phyloP scores from a whole-genome alignment of 805 yeast species.

The Myxozyma sirexii region DNA sequence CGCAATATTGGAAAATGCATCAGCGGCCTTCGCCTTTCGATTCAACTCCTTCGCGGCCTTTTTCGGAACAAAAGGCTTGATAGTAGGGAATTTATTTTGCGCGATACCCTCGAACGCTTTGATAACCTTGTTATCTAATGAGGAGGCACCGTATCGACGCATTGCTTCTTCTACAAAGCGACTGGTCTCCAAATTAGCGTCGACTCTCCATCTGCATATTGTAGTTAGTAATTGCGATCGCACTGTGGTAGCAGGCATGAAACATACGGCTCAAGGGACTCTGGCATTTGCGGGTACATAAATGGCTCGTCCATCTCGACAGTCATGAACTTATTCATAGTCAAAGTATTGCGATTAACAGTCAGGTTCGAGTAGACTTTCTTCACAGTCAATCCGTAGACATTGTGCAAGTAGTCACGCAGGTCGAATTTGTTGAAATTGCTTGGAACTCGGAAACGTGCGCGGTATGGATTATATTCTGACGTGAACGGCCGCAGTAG shows the following conservation, averaged over 20 bases:
- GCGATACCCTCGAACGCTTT: slow-evolving; percentile 53
- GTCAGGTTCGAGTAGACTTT: slow-evolving; percentile 66
- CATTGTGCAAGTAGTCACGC: slow-evolving; percentile 87
- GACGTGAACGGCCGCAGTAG: slow-evolving; percentile 67
- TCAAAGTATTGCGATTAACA: slow-evolving; percentile 51
- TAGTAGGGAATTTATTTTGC: slow-evolving; percentile 60
- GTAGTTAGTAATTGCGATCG: not conserved
- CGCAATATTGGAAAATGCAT: slow-evolving; percentile 1
- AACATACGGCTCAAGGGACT: slow-evolving; percentile 44
- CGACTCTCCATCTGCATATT: slow-evolving; percentile 26
- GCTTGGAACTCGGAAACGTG: slow-evolving; percentile 92
- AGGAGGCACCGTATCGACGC: slow-evolving; percentile 36
- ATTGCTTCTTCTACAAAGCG: slow-evolving; percentile 33
- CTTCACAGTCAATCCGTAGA: slow-evolving; percentile 88
- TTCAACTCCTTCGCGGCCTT: slow-evolving; percentile 29
- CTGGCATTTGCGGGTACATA: slow-evolving; percentile 76
- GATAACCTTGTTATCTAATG: slow-evolving; percentile 19
- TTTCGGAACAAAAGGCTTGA: slow-evolving; percentile 66
- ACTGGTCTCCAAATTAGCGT: slow-evolving; percentile 12
- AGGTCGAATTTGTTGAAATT: slow-evolving; percentile 91
- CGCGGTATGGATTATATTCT: slow-evolving; percentile 73
- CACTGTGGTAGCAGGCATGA: no score
- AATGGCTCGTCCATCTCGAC: slow-evolving; percentile 95
- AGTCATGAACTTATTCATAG: slow-evolving; percentile 93
- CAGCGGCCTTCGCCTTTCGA: slow-evolving; percentile 9